phyloP scores from a whole-genome alignment of 2,329 filamentous ascomycete species.

The Ophidiomyces ophidiicola region DNA sequence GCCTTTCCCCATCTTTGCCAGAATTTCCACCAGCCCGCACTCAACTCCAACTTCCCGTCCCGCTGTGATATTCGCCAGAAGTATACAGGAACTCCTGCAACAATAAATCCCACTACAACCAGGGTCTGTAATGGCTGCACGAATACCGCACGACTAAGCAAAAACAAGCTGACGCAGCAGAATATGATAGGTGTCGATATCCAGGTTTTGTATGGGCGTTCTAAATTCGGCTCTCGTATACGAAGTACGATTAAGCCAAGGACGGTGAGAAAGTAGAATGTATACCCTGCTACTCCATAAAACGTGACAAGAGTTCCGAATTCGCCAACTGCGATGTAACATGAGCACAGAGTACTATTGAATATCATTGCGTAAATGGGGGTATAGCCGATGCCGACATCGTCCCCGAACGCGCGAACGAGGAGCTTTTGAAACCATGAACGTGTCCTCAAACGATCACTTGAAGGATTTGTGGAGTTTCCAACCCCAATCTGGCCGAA shows the following conservation, averaged over 20 bases:
- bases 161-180: conserved; percentile 90
- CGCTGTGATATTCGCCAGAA: conserved; percentile 68
- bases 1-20: conserved; percentile 25
- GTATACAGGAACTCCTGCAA: conserved; percentile 74
- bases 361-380: conserved; percentile 84
- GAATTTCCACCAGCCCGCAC: conserved; percentile 30
- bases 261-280: conserved; percentile 93
- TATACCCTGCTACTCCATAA: conserved; percentile 93
- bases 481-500: conserved; percentile 73
- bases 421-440: conserved; percentile 50
- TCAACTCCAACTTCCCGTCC: conserved; percentile 34
- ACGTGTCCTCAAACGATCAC: conserved; percentile 31
- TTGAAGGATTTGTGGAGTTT: conserved; percentile 20
- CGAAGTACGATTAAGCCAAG: conserved; percentile 83
- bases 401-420: conserved; percentile 58
- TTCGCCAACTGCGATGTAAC: conserved; percentile 76
- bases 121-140: conserved; percentile 82
- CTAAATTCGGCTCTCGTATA: conserved; percentile 73
- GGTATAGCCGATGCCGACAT: conserved; percentile 73
- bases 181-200: conserved; percentile 95
- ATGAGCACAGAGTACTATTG: conserved; percentile 59
- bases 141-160: conserved; percentile 79
- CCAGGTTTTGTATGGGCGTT: conserved; percentile 90
- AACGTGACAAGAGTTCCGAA: conserved; percentile 89
- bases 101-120: conserved; percentile 72